phyloP scores from a whole-genome alignment of 225 moss, liverwort and hornwort species.

The Asterella californica region DNA sequence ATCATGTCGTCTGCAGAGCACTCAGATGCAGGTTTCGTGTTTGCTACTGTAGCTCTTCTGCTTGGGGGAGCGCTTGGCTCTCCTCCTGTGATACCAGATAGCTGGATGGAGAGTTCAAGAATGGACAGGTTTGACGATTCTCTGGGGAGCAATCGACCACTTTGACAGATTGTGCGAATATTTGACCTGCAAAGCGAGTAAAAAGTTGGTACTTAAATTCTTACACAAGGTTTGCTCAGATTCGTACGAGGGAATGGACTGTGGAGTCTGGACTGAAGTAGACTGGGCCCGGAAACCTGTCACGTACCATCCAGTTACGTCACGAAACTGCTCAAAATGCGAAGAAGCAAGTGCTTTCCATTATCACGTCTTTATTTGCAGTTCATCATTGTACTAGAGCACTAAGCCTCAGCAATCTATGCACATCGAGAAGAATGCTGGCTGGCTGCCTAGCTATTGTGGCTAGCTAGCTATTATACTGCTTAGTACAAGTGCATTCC shows the following conservation, averaged over 20 bases:
- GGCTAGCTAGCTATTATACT: too few relatives aligned
- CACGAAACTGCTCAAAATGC: slow-evolving; percentile 3
- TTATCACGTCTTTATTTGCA: slow-evolving; percentile 2
- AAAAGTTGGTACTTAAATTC: neutral
- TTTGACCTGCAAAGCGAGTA: neutral
- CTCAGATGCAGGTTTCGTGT: neutral
- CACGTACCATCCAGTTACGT: neutral
- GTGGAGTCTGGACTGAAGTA: neutral
- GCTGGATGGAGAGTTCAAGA: neutral
- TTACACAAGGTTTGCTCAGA: neutral
- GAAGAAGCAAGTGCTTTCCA: neutral
- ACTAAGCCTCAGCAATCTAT: neutral
- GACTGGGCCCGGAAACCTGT: neutral
- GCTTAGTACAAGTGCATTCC: neutral
- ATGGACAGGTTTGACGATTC: neutral
- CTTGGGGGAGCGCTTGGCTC: neutral
- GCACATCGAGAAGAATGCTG: neutral
- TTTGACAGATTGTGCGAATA: neutral
- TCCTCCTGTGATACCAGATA: neutral
- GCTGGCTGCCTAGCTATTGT: too few relatives aligned
- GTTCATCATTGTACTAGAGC: slow-evolving; percentile 3
- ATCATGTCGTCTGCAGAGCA: neutral
- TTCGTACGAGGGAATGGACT: neutral
- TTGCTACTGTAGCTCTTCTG: neutral
- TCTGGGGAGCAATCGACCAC: neutral